Percentiles rank a stretch among this genome's conserved stretches.
phyloP scores from a whole-genome alignment of 495 filamentous ascomycete genomes.

The Tetracladium marchalianum region DNA sequence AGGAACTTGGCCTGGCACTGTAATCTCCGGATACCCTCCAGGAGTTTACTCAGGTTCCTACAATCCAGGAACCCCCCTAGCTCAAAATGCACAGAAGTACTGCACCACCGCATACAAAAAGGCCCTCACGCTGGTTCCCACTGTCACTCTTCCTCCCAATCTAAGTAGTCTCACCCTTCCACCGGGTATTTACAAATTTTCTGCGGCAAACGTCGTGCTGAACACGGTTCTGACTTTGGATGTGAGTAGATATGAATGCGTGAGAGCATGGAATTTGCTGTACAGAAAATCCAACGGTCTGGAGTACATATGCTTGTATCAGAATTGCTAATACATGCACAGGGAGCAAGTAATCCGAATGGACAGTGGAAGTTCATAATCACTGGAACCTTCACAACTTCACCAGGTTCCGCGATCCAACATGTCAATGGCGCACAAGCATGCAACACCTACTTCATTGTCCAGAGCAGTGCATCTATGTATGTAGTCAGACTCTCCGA shows the following conservation, averaged over 20 bases:
- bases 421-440: constrained; percentile 11
- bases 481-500: too few relatives aligned
- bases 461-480: constrained; percentile 8
- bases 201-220: background rate
- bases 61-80: background rate
- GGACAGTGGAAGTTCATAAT: constrained; percentile 13
- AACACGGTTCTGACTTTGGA: constrained; percentile 3
- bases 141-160: constrained; percentile 3
- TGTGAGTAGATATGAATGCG: background rate
- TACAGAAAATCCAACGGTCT: too few relatives aligned
- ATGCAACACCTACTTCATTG: constrained; percentile 12
- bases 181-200: constrained; percentile 11
- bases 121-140: background rate
- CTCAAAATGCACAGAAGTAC: constrained; percentile 1
- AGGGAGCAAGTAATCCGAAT: background rate
- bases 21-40: constrained; percentile 12
- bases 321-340: too few relatives aligned
- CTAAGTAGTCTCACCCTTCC: constrained; percentile 5
- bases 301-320: too few relatives aligned
- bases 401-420: background rate
- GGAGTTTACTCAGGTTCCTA: background rate
- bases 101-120: constrained; percentile 7
- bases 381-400: constrained; percentile 1
- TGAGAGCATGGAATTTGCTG: too few relatives aligned
- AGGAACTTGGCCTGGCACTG: constrained; percentile 8